These are phyloP conservation scores for Syzygium oleosum DNA, from an alignment of 345 rosid genomes.

Conservation along the genomic window DNA sequence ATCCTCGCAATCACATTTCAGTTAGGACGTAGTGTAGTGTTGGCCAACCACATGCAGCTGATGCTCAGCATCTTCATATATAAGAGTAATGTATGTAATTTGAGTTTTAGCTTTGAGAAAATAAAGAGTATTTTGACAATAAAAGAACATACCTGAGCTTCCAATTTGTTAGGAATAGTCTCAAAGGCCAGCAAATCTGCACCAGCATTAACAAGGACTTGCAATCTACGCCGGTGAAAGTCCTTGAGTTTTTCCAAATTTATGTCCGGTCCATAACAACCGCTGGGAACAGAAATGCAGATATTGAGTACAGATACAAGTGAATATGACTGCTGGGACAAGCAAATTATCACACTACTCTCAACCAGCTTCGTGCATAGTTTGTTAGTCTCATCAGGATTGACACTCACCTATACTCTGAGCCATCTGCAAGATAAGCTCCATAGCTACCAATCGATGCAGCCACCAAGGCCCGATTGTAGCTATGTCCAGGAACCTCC, in stretches of 20 bases:
- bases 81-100: neutral
- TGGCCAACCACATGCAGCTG: neutral
- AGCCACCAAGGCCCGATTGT: slow-evolving; percentile 73
- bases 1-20: neutral
- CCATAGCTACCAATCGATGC: slow-evolving; percentile 95
- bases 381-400: neutral
- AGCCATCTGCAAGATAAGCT: slow-evolving; percentile 94
- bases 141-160: slow-evolving; percentile 61
- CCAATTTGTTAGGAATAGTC: slow-evolving; percentile 87
- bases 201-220: slow-evolving; percentile 71
- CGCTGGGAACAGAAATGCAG: slow-evolving; percentile 32
- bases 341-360: neutral
- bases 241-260: slow-evolving; percentile 66
- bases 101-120: neutral
- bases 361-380: neutral
- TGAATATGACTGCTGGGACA: neutral
- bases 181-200: slow-evolving; percentile 90
- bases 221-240: slow-evolving; percentile 77
- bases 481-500: slow-evolving; percentile 29
- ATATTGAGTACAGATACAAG: neutral
- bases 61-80: neutral
- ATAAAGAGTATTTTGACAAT: neutral
- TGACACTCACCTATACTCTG: slow-evolving; percentile 67
- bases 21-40: neutral
- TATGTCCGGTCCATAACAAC: slow-evolving; percentile 52